Evolutionary conservation across 345 rosid species (phyloP), one percentile per base, ranked within the genome.

Genomic region (Euphorbia pulcherrima): DNA sequence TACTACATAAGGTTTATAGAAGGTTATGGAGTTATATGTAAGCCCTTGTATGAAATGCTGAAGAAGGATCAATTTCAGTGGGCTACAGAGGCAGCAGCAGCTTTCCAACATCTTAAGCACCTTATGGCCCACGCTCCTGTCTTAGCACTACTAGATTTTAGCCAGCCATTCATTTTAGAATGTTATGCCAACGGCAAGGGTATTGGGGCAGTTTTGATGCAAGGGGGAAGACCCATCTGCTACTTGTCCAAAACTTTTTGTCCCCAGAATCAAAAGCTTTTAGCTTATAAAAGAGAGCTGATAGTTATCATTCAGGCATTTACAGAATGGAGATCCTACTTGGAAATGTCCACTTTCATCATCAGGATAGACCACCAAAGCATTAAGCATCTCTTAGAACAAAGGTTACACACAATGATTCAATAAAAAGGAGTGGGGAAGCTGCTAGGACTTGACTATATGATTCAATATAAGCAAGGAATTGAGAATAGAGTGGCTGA

Each of bases 311-410:
- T 37, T 4, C 40, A 37, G 40, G 50, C 8, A 44, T 8, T 8
- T 16, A 44, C 50, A 2, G 13, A 8, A 6, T 44, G 50, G 50
- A 44, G 40, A 37, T 8, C 4, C 4, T 37, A 37, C 8, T 37
- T 37, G 8, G 40, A 37, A 37, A 8, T 4, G 5, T 3, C 40
- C 4, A 4, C 40, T 37, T 37, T 37, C 50, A 44, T 35, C 23
- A 60, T 60, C 9, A 33, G 21, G 5, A 62, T 27, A 27, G 41
- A 47, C 23, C 68, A 65, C 29, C 26, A 65, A 35, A 50, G 41
- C 27, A 17, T 65, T 2, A 65, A 64, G 12, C 23, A 41, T 2
- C 11, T 63, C 0, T 48, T 46, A 6, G 35, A 46, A 8, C 14
- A 63, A n/a, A 41, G 33, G 53, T 13, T 48, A 10, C 41, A 47